A percentile compares a stretch with the other conserved stretches of the same genome.
Evolutionary conservation across 495 filamentous ascomycete genomes (phyloP).

Genomic region (Collariella sp.): DNA sequence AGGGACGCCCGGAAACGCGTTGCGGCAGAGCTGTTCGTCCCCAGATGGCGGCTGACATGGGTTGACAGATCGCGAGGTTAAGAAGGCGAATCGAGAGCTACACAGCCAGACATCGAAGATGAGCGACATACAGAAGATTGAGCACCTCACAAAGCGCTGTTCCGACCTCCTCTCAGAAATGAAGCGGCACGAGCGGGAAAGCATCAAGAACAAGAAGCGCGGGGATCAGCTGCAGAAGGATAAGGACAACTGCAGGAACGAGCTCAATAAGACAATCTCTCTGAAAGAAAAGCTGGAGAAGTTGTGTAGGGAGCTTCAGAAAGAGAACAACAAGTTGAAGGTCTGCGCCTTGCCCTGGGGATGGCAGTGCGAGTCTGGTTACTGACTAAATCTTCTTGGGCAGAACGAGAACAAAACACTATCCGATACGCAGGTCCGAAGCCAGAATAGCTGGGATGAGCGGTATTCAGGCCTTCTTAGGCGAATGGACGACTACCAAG

Average conservation of each 20-base stretch:
- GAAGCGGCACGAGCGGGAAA: conserved; percentile 89
- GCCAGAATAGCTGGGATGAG: conserved; percentile 75
- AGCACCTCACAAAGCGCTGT: conserved; percentile 81
- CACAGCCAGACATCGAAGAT: conserved; percentile 72
- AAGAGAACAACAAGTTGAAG: conserved; percentile 96
- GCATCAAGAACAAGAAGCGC: conserved; percentile 90
- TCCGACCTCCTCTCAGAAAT: conserved; percentile 86
- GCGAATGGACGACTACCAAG: conserved; percentile 71
- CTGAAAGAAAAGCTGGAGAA: conserved; percentile 95
- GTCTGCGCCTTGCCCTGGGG: conserved; percentile 35
- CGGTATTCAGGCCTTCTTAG: conserved; percentile 64
- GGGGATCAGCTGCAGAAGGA: conserved; percentile 94
- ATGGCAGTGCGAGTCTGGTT: neutral
- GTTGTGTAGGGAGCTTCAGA: conserved; percentile 80
- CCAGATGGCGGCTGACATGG: conserved; percentile 6
- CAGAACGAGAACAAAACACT: conserved; percentile 88
- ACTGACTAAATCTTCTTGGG: conserved; percentile 26
- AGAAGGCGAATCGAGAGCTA: conserved; percentile 86
- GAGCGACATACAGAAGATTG: conserved; percentile 64
- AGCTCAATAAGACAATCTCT: conserved; percentile 75
- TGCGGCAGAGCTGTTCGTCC: too few species aligned
- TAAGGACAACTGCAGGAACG: conserved; percentile 77
- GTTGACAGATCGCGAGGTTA: conserved; percentile 56
- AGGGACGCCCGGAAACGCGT: too few species aligned
- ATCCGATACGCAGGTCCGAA: conserved; percentile 71